Evolutionary conservation across 768 basidiomycete genomes (phyloP).

Genomic region (Podaxis pistillaris): DNA sequence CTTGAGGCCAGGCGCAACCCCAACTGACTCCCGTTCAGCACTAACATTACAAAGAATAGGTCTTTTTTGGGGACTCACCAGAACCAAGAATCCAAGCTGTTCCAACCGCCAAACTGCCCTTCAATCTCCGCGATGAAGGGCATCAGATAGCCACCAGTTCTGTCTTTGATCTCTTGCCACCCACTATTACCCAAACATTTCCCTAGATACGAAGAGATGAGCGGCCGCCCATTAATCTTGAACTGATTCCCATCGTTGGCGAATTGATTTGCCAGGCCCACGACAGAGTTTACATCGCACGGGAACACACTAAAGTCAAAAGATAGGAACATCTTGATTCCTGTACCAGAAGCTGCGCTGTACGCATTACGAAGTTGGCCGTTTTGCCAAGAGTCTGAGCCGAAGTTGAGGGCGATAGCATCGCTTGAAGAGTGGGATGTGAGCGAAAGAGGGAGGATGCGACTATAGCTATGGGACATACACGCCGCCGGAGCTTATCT

Average conservation of each 20-base stretch:
- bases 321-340: conserved; percentile 56
- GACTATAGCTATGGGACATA: conserved; percentile 23
- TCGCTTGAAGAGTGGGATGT: conserved; percentile 33
- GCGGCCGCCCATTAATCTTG: conserved; percentile 46
- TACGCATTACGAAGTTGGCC: conserved; percentile 48
- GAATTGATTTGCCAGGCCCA: conserved; percentile 46
- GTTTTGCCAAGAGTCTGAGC: conserved; percentile 51
- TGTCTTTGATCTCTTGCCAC: conserved; percentile 46
- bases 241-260: conserved; percentile 53
- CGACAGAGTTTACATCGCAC: conserved; percentile 41
- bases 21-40: conserved; percentile 33
- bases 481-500: conserved; percentile 42
- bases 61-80: conserved; percentile 31
- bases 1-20: conserved; percentile 65
- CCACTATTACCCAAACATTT: conserved; percentile 55
- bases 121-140: conserved; percentile 58
- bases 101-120: conserved; percentile 44
- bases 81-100: conserved; percentile 47
- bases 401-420: conserved; percentile 64
- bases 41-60: neutral
- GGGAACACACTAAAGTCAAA: conserved; percentile 55
- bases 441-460: conserved; percentile 17
- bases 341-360: conserved; percentile 41
- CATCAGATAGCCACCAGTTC: conserved; percentile 45
- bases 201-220: conserved; percentile 63